Base-by-base conservation (phyloP, 1,139 yeast genomes). In the Meyerozyma elateridarum region DNA sequence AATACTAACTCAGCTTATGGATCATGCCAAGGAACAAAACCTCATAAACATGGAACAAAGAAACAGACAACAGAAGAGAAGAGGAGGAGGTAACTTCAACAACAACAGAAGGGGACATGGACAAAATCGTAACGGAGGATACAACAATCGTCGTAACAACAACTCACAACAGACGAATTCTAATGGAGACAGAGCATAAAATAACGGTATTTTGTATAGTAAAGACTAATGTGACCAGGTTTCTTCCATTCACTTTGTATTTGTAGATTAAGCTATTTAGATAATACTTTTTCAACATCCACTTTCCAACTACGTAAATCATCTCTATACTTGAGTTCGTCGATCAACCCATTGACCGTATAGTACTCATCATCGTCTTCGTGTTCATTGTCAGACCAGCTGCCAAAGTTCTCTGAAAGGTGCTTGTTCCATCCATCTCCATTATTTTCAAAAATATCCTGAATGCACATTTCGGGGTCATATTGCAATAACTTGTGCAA, bases 1-100 rank as follows among this genome's bases (percentile, higher is more conserved):
- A 9, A 20, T 46, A 46, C 49, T 45, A 45, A 41, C 36, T 74
- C 48, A 59, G 71, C 74, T 84, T 38, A 85, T 88, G 69, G 95
- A 85, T 46, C 83, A 82, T 50, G 87, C 91, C 40, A 87, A 82
- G 55, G 81, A 71, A 44, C 79, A 78, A 46, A 72, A 73, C 45
- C 62, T 72, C 44, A 69, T 74, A 48, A 74, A 68, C 49, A 68
- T 69, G 61, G 75, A 73, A 40, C 72, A 70, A 44, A 59, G 73
- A 46, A 64, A 66, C 45, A 71, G 66, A 61, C 71, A 59, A 51
- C 68, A 62, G 36, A 63, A 60, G 48, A 64, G 68, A 51, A 62
- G 75, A 48, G 59, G 61, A 11, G 50, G 49, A 15, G 52, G 54
- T 8, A 46, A 48, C 25, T 41, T 36, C 39, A 44, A 41, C 22